Evolutionary conservation across 2,329 filamentous ascomycete genomes (phyloP).

Genomic region (Trichophyton equinum): DNA sequence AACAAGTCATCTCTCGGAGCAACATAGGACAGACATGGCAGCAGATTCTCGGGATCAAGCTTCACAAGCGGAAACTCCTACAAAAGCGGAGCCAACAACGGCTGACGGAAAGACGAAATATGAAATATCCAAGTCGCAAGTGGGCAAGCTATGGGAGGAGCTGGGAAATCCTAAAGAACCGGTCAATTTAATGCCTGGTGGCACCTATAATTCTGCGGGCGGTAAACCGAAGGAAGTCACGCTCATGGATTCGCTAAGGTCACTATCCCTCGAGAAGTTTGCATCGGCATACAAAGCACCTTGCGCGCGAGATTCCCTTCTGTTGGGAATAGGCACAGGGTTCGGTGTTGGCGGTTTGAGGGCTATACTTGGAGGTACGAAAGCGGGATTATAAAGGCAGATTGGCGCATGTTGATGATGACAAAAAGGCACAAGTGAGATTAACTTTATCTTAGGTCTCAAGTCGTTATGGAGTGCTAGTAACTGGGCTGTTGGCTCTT

Average conservation of each 20-base stretch:
- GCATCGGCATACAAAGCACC: constrained; percentile 60
- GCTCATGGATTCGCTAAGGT: constrained; percentile 30
- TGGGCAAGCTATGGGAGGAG: constrained; percentile 37
- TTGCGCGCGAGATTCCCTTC: constrained; percentile 68
- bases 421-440: background rate
- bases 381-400: background rate
- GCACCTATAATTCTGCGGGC: constrained; percentile 48
- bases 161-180: constrained; percentile 38
- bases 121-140: constrained; percentile 34
- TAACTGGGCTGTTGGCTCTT: constrained; percentile 76
- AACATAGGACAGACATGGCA: constrained; percentile 6
- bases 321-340: constrained; percentile 71
- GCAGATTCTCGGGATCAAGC: constrained; percentile 12
- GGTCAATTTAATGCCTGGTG: constrained; percentile 44
- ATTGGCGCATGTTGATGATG: too few species aligned
- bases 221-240: constrained; percentile 36
- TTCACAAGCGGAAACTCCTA: constrained; percentile 2
- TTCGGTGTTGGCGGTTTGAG: constrained; percentile 62
- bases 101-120: constrained; percentile 27
- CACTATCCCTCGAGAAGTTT: constrained; percentile 41
- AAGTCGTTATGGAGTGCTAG: constrained; percentile 54
- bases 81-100: constrained; percentile 9
- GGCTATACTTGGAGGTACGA: constrained; percentile 60
- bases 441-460: constrained; percentile 22
- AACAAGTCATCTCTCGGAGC: background rate